A percentile compares a stretch with the other conserved stretches of the same genome.
Evolutionary conservation across 2,329 filamentous ascomycete genomes (phyloP).

Genomic region (Alternaria incomplexa): DNA sequence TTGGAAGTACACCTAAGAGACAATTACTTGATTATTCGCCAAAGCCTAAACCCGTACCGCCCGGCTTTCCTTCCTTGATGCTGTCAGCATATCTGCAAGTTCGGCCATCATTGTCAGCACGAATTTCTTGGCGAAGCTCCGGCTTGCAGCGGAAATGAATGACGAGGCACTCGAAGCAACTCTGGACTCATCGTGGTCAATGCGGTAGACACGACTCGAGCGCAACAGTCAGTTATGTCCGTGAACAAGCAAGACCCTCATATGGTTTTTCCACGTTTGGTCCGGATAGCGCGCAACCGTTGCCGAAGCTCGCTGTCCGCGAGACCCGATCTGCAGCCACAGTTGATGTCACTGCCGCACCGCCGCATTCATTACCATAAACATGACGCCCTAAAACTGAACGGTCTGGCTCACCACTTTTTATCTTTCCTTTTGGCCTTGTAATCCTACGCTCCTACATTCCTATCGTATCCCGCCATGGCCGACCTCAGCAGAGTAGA

Average conservation of each 20-base stretch:
- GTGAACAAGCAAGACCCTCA: background rate
- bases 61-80: background rate
- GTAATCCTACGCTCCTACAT: background rate
- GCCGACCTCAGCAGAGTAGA: conserved; percentile 46
- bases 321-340: conserved; percentile 22
- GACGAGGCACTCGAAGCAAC: background rate
- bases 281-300: conserved; percentile 20
- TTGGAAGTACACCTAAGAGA: too few relatives aligned
- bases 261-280: conserved; percentile 16
- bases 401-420: conserved; percentile 17
- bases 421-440: conserved; percentile 4
- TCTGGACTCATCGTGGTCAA: conserved; percentile 14
- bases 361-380: conserved; percentile 27
- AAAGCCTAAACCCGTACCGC: background rate
- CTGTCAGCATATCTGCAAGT: background rate
- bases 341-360: conserved; percentile 36
- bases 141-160: conserved; percentile 25
- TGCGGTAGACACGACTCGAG: conserved; percentile 5
- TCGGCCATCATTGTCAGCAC: conserved; percentile 1
- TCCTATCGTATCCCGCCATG: conserved; percentile 25
- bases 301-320: conserved; percentile 19
- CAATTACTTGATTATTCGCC: background rate
- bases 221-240: conserved; percentile 5
- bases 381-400: conserved; percentile 31
- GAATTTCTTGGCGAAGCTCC: conserved; percentile 13